These are phyloP conservation scores for Mortierella antarctica DNA, from an alignment of 192 early-diverging fungal genomes.

Conservation along the genomic window DNA sequence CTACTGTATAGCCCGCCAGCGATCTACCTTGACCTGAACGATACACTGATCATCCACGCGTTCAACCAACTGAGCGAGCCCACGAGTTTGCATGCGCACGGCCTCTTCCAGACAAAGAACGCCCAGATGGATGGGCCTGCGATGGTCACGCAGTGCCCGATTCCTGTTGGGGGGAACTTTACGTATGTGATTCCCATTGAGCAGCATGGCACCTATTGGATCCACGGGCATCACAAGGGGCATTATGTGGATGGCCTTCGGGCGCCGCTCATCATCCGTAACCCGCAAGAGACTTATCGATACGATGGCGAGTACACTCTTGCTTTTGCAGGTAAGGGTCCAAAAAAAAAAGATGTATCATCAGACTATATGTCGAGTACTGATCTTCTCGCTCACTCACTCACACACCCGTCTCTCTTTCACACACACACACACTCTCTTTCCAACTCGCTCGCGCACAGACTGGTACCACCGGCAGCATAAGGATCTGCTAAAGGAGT, in stretches of 20 bases:
- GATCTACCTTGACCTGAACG: constrained; percentile 57
- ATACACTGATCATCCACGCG: constrained; percentile 61
- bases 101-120: constrained; percentile 80
- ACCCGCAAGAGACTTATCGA: constrained; percentile 63
- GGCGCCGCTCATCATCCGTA: constrained; percentile 75
- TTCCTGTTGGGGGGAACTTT: constrained; percentile 71
- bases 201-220: constrained; percentile 90
- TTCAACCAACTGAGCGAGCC: constrained; percentile 54
- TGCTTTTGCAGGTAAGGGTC: constrained; percentile 53
- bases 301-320: constrained; percentile 80
- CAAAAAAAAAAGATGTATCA: too few relatives aligned
- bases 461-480: constrained; percentile 82
- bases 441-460: not conserved
- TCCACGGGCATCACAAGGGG: constrained; percentile 74
- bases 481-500: constrained; percentile 59
- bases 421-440: too few relatives aligned
- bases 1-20: constrained; percentile 20
- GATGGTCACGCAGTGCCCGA: constrained; percentile 81
- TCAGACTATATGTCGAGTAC: too few relatives aligned
- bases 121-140: constrained; percentile 77
- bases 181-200: constrained; percentile 74
- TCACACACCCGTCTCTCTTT: too few relatives aligned
- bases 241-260: constrained; percentile 89
- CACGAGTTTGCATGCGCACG: constrained; percentile 81
- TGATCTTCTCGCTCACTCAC: too few relatives aligned